Conservation (phyloP, 73 alveolate species). For the Paramecium pentaurelia region DNA sequence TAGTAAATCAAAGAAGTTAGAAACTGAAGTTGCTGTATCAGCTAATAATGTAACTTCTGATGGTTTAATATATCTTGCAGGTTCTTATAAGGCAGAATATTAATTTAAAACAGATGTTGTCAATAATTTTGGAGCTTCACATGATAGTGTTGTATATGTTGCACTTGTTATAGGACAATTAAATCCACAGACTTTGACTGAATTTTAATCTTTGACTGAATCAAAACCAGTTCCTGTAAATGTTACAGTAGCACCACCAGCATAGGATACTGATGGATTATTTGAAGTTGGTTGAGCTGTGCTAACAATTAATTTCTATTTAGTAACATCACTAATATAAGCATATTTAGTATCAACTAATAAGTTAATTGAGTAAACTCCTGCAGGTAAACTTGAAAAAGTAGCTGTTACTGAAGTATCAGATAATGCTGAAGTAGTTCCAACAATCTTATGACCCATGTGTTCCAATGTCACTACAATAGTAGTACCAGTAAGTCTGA, state of each 20-base stretch:
- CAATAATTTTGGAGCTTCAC: slow-evolving; percentile 12
- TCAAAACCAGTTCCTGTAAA: slow-evolving; percentile 39
- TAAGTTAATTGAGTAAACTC: slow-evolving; percentile 74
- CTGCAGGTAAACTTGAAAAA: slow-evolving; percentile 79
- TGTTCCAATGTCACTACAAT: not conserved
- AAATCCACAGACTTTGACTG: slow-evolving; percentile 1
- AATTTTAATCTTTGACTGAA: not conserved
- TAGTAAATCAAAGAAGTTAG: not conserved
- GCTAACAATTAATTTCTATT: not conserved
- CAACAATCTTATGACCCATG: not conserved
- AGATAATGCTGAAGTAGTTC: slow-evolving; percentile 79
- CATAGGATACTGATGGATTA: not conserved
- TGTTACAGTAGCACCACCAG: slow-evolving; percentile 18
- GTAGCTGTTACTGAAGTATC: slow-evolving; percentile 75
- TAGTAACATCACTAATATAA: not conserved
- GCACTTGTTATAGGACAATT: not conserved
- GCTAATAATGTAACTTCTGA: not conserved
- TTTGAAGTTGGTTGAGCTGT: not conserved
- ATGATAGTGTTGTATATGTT: not conserved
- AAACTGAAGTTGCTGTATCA: not conserved
- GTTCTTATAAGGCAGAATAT: not conserved
- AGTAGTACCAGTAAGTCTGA: not conserved
- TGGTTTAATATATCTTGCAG: not conserved
- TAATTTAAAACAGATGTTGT: not conserved
- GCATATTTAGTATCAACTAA: slow-evolving; percentile 68